phyloP scores from a whole-genome alignment of 2,329 filamentous ascomycete genomes.

The Aspergillus aculeatinus region DNA sequence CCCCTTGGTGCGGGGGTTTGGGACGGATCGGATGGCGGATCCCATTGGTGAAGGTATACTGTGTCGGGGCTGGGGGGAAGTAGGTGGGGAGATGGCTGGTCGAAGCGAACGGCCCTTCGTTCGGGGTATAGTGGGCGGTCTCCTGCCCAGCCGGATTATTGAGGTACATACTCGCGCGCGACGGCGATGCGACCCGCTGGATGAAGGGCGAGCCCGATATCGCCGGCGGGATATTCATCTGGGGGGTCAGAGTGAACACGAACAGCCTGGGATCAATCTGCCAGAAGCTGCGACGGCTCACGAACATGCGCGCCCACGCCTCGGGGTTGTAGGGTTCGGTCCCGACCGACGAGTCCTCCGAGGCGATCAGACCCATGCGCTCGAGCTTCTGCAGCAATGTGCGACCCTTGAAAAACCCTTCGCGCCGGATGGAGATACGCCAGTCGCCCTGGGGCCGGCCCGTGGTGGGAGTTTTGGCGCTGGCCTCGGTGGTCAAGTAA shows the following conservation, averaged over 20 bases:
- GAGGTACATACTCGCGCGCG: constrained; percentile 29
- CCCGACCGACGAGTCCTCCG: constrained; percentile 73
- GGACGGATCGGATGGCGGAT: constrained; percentile 82
- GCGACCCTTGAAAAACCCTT: constrained; percentile 82
- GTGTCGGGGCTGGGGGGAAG: constrained; percentile 78
- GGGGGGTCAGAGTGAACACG: constrained; percentile 76
- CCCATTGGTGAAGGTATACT: constrained; percentile 75
- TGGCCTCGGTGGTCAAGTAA: constrained; percentile 62
- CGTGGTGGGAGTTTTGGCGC: constrained; percentile 62
- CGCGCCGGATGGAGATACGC: constrained; percentile 77
- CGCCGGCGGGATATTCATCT: constrained; percentile 46
- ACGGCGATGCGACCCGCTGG: constrained; percentile 53
- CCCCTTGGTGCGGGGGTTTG: constrained; percentile 85
- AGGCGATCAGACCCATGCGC: constrained; percentile 82
- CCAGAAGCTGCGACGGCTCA: constrained; percentile 81
- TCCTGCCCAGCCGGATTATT: constrained; percentile 12
- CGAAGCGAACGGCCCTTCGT: constrained; percentile 29
- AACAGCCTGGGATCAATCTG: constrained; percentile 85
- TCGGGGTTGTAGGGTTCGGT: constrained; percentile 57
- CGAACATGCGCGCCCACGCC: constrained; percentile 78
- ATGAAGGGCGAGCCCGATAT: constrained; percentile 50
- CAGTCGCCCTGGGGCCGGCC: constrained; percentile 82
- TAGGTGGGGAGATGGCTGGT: constrained; percentile 84
- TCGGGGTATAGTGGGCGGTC: constrained; percentile 27
- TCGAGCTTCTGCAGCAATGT: constrained; percentile 88